phyloP scores from a whole-genome alignment of 169 alveolate species.

The Perkinsus marinus region DNA sequence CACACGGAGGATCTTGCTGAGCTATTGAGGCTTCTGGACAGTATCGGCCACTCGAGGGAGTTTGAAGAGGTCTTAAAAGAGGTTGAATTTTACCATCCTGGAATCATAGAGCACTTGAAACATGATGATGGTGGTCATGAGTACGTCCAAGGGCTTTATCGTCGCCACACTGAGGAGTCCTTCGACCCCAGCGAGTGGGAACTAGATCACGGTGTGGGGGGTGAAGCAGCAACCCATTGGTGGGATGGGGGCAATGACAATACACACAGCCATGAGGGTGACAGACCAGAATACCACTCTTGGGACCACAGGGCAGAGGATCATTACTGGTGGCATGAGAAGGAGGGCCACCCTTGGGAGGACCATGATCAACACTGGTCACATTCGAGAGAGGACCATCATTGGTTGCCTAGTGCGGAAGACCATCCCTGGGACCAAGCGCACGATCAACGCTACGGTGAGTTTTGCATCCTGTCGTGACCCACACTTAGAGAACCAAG shows the following conservation, averaged over 20 bases:
- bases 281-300: not conserved
- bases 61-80: not conserved
- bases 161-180: not conserved
- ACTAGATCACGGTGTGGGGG: not conserved
- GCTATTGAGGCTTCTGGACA: not conserved
- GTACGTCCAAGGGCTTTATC: not conserved
- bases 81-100: not conserved
- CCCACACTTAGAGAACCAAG: too few species aligned
- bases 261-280: not conserved
- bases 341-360: not conserved
- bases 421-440: not conserved
- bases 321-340: not conserved
- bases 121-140: not conserved
- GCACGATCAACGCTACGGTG: too few species aligned
- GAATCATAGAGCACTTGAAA: not conserved
- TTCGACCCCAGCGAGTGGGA: not conserved
- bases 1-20: not conserved
- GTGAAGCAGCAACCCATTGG: too few species aligned
- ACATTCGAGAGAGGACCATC: not conserved
- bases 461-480: too few species aligned
- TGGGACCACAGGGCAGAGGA: not conserved
- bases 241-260: not conserved
- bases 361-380: not conserved
- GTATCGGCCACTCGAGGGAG: not conserved
- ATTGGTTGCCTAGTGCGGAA: not conserved